Evolutionary conservation across 495 filamentous ascomycete species (phyloP), one percentile per base, ranked within the genome.

Genomic region (Evansstolkia leycettana): DNA sequence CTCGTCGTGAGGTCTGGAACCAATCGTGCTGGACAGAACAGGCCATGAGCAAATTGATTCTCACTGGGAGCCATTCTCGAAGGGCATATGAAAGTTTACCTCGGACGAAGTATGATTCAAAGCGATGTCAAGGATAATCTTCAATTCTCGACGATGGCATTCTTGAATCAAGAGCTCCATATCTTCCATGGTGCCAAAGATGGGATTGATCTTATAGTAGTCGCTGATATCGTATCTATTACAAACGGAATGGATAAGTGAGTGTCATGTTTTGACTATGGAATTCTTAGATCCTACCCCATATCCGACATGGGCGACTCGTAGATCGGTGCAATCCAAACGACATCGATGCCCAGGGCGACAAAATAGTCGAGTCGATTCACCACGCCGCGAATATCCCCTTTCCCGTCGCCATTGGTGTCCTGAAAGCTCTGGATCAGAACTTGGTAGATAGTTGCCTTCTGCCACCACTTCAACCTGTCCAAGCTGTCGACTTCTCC

Each of bases 61-160:
- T 69, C 16, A 67, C 57, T 1, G 67, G 62, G 7, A 6, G 13
- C n/a, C n/a, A n/a, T 15, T 29, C 16, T 16, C 16, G 15, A n/a
- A n/a, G 7, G 16, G 4, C 12, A 18, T n/a, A n/a, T 13, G 2
- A 10, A 7, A 2, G 31, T 26, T 35, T 7, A 38, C 40, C 12
- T 37, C 45, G 29, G 67, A 58, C 5, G 63, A 67, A 15, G 75
- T 79, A 54, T 82, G 78, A 48, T 82, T 82, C 28, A 80, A 55
- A 0, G 78, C 77, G 5, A 80, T 54, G 48, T 81, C 77, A 23
- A 82, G 58, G 15, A 81, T 58, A 25, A 80, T 34, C 42, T 66
- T 72, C 67, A 82, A 74, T 3, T 53, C 69, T 17, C 67, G 55
- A 9, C 40, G 17, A 38, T 67, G 52, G 1, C 58, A 33, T 30